phyloP scores from a whole-genome alignment of 2,329 filamentous ascomycete species.

The Diaporthe humulicola region DNA sequence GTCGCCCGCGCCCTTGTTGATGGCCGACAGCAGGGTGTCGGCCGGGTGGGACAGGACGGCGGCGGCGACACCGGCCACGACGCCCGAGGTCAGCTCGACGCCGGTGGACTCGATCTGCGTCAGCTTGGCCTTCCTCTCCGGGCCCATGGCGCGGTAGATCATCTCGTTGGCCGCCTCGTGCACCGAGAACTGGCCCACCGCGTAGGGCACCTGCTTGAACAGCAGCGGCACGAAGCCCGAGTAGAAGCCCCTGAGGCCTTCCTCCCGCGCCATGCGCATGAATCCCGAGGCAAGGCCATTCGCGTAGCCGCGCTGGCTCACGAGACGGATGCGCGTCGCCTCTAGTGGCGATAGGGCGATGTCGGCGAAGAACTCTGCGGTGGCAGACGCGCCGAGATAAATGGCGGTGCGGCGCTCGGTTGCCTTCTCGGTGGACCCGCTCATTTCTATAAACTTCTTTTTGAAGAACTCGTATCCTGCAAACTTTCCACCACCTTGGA shows the following conservation, averaged over 20 bases:
- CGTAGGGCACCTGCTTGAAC: constrained; percentile 93
- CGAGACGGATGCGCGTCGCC: constrained; percentile 83
- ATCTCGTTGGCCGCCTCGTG: constrained; percentile 89
- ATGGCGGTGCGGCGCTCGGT: constrained; percentile 65
- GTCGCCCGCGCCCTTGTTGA: constrained; percentile 68
- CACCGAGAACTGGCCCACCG: constrained; percentile 93
- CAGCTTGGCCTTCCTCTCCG: constrained; percentile 74
- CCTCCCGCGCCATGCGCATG: constrained; percentile 79
- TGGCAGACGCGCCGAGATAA: constrained; percentile 80
- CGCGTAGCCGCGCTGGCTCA: constrained; percentile 85
- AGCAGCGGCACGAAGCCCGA: constrained; percentile 89
- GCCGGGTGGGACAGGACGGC: constrained; percentile 92
- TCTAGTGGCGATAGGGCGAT: constrained; percentile 91
- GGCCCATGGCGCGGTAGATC: constrained; percentile 78
- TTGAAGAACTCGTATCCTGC: constrained; percentile 96
- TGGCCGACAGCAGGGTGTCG: constrained; percentile 72
- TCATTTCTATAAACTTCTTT: constrained; percentile 81
- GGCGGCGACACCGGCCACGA: constrained; percentile 89
- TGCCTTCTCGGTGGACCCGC: constrained; percentile 66
- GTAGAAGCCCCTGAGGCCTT: constrained; percentile 88
- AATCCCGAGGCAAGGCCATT: constrained; percentile 79
- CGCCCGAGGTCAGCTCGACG: constrained; percentile 87
- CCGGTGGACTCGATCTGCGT: constrained; percentile 80
- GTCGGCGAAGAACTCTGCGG: constrained; percentile 80
- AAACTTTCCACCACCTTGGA: constrained; percentile 92